Evolutionary conservation across 345 rosid species (phyloP), one percentile per base, ranked within the genome.

Genomic region (Crucihimalaya himalaica): DNA sequence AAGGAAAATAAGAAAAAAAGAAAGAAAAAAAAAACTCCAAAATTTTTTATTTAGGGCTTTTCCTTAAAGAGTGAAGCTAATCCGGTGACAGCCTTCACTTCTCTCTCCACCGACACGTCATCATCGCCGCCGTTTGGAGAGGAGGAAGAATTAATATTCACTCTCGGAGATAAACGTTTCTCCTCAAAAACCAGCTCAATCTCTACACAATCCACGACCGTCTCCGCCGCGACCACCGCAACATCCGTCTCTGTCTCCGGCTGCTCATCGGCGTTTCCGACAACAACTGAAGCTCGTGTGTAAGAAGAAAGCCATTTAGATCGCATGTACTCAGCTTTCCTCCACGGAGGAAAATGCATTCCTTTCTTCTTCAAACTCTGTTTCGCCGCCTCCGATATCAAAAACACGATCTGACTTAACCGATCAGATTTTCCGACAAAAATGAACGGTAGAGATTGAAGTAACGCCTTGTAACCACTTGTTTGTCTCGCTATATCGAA

Each of bases 331-430:
- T 90, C 98, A 1, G 85, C 84, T 79, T 90, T 92, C 61, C 99
- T 85, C 99, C 99, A 95, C 0, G 98, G 99, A 53, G 98, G 93
- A 2, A 90, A 68, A 79, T 84, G 94, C 96, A 95, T 92, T 5
- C 94, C 97, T 82, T 86, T 95, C 89, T 88, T 95, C 86, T 84
- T 92, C 79, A 95, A 76, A 76, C 98, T 95, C 71, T 81, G 93
- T 71, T 82, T 87, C 5, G 91, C 99, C 13, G 97, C 99, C 75
- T 92, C 98, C 19, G 99, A 89, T 35, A 90, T 84, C 68, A 95
- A 54, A 12, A 83, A 59, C 43, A 95, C 85, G 71, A 95, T 95
- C 84, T 88, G 92, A 28, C 80, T 81, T 8, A 95, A 81, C 62
- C 98, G 95, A 56, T 92, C 96, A 19, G 90, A 66, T 77, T 90